These are phyloP conservation scores for Globisporangium okanoganense DNA, from an alignment of 352 stramenopile genomes.

Conservation along the genomic window DNA sequence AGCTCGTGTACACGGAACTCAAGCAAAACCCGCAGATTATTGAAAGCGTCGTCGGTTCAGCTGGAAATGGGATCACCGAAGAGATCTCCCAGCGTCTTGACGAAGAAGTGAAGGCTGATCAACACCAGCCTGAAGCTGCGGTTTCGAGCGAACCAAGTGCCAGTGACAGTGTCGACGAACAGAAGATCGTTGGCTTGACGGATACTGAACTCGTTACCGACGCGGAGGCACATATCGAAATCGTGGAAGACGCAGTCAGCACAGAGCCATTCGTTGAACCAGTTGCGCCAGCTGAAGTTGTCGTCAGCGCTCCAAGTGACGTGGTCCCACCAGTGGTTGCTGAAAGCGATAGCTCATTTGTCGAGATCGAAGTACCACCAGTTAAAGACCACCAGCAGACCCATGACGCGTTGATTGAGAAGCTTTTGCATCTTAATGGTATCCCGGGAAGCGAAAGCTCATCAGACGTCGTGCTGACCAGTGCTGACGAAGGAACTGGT, in stretches of 20 bases:
- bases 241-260: not conserved
- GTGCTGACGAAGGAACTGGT: not conserved
- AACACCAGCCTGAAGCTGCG: not conserved
- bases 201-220: not conserved
- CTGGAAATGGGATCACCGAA: not conserved
- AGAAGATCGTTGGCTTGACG: not conserved
- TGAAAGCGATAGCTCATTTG: not conserved
- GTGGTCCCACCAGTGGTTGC: not conserved
- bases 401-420: conserved; percentile 5
- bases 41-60: conserved; percentile 1
- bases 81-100: not conserved
- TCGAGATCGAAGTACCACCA: conserved; percentile 9
- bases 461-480: not conserved
- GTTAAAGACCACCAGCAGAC: not conserved
- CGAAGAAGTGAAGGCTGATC: not conserved
- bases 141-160: not conserved
- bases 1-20: conserved; percentile 19
- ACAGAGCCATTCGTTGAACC: not conserved
- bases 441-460: not conserved
- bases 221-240: not conserved
- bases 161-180: not conserved
- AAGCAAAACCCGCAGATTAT: conserved; percentile 13
- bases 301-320: not conserved
- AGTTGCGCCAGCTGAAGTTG: not conserved
- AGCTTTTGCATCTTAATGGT: conserved; percentile 11